Base-by-base conservation (phyloP, 352 stramenopile genomes). In the Phytophthora multivora region DNA sequence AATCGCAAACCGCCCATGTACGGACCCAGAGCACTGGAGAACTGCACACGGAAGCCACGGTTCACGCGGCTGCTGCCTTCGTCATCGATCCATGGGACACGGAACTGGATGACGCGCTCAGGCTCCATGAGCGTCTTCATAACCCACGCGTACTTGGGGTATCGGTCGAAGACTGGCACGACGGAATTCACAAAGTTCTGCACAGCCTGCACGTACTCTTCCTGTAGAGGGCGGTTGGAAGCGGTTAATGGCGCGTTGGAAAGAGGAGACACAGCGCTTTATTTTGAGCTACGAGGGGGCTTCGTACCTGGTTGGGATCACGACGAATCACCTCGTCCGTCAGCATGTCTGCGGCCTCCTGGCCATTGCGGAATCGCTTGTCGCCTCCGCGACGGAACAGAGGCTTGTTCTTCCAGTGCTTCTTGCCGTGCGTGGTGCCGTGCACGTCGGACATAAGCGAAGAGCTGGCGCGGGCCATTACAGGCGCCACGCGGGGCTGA, bases 1-100 rank as follows among this genome's bases (percentile, higher is more conserved):
- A 99, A 98, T 53, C 98, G 95, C 19, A 99, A 72, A n/a, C 89
- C 89, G 48, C 97, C 97, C 66, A 98, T 96, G 75, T 98, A 99
- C 31, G 95, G 96, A 25, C 86, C 86, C 51, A 89, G 58, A 23
- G 83, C 82, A 60, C 83, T 93, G 5, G 89, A 98, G 69, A 99
- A 99, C 80, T 99, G 97, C 59, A 99, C 93, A 47, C 97, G 95
- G 79, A 97, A 99, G 45, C 97, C 97, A 30, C 97, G 90, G 79
- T 99, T 99, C 59, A 99, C 96, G 30, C 96, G 89, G 47, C 89
- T 88, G 52, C 97, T 97, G 33, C 96, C 96, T 26, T 88, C 85
- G 71, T 99, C 97, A 69, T 99, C 97, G 58, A 98, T 95, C 96
- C 96, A 99, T 10, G 96, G 91, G 21, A 98, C 93, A 55, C 96